Evolutionary conservation across 2,329 filamentous ascomycete genomes (phyloP).

Genomic region (Raffaelea arxii): DNA sequence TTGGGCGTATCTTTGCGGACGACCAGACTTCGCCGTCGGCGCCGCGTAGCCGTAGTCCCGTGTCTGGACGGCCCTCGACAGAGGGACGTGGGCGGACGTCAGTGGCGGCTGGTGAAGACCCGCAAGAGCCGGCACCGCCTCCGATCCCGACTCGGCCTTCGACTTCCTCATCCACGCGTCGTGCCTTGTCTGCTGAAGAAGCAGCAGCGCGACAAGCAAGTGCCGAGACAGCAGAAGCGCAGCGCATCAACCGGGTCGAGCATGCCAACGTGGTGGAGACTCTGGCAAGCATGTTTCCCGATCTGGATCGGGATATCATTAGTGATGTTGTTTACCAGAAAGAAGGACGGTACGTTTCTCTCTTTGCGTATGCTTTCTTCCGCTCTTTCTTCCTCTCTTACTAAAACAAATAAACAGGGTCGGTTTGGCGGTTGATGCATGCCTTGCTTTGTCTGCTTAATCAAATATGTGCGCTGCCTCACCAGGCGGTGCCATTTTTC

Average conservation of each 20-base stretch:
- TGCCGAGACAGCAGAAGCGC: slow-evolving; percentile 79
- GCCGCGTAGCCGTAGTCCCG: slow-evolving; percentile 26
- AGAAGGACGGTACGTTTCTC: slow-evolving; percentile 71
- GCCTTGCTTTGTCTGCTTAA: slow-evolving; percentile 52
- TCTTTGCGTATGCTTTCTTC: neutral
- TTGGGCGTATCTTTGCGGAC: slow-evolving; percentile 88
- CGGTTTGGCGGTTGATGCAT: slow-evolving; percentile 77
- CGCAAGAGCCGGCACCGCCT: neutral
- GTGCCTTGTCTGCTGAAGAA: slow-evolving; percentile 64
- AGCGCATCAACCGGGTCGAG: slow-evolving; percentile 72
- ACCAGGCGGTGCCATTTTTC: neutral
- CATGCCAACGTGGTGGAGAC: slow-evolving; percentile 91
- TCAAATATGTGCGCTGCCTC: neutral
- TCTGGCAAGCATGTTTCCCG: slow-evolving; percentile 91
- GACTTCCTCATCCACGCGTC: slow-evolving; percentile 18
- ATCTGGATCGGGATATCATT: slow-evolving; percentile 87
- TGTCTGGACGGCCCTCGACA: slow-evolving; percentile 21
- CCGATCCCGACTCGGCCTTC: slow-evolving; percentile 17
- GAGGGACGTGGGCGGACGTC: slow-evolving; percentile 5
- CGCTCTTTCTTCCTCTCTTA: slow-evolving; percentile 2
- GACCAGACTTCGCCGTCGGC: slow-evolving; percentile 32
- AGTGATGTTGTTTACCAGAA: slow-evolving; percentile 95
- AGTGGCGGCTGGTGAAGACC: neutral
- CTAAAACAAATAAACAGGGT: slow-evolving; percentile 43
- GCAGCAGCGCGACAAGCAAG: slow-evolving; percentile 84